Base-by-base conservation (phyloP, 805 yeast species). In the Starmerella khaoyaiensis region DNA sequence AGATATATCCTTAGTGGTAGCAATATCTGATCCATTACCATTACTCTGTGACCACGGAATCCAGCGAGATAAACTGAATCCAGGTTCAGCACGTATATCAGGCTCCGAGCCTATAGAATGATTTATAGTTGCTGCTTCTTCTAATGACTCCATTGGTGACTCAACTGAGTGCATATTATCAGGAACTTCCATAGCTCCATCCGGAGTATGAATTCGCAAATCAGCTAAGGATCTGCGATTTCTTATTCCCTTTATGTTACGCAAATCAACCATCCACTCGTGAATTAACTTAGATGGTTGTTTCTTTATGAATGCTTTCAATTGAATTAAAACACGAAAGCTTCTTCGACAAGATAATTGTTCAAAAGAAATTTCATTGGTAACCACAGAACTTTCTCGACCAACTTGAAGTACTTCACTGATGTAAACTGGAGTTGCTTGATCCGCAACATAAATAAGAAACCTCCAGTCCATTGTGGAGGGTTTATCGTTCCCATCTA, bases 361-460 rank as follows among this genome's bases (percentile, higher is more conserved):
- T n/a, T 10, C 19, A 31, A 44, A 32, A 15, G 36, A 30, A 4
- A 44, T 36, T 4, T 30, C 17, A 20, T 35, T 28, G 15, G 35
- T 25, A 4, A 15, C 22, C 20, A 31, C 18, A 14, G 35, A 22
- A n/a, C 17, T 4, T 15, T 5, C 16, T 7, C 21, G 14, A 17
- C 16, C 14, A 9, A 31, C 32, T 9, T 15, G 17, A n/a, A 33
- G 28, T 23, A 24, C 31, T 24, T 44, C 45, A 31, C 49, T 45
- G 11, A 42, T 34, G 23, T 41, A 45, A n/a, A 46, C 43, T 3
- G 51, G 50, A 12, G 15, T 20, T 4, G 28, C 17, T 37, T 47
- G 49, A 16, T 32, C 38, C n/a, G 40, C 36, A 1, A 36, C 25
- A 20, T 38, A 47, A 8, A 36, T 40, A 11, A 43, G 41, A 16